These are phyloP conservation scores for Stereocaulon alpinum DNA, from an alignment of 495 filamentous ascomycete species.

Conservation along the genomic window DNA sequence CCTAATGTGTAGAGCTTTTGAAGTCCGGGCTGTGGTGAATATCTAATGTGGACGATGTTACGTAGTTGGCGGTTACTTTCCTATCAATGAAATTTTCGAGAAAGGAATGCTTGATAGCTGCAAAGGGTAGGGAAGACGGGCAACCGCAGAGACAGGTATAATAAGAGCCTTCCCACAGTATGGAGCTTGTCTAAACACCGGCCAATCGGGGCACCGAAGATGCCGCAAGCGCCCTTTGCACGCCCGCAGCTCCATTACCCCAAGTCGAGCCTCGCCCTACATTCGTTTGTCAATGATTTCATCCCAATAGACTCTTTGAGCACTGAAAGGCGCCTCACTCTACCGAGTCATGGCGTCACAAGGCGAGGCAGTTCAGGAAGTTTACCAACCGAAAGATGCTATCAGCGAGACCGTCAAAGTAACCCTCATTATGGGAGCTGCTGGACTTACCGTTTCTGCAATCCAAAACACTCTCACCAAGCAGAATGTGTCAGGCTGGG, in stretches of 20 bases:
- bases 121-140: not conserved
- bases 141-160: not conserved
- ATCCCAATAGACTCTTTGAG: not conserved
- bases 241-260: not conserved
- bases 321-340: conserved; percentile 24
- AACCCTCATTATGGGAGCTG: conserved; percentile 51
- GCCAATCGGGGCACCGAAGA: not conserved
- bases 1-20: not conserved
- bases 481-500: conserved; percentile 64
- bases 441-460: conserved; percentile 62
- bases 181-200: not conserved
- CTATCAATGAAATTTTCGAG: not conserved
- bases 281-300: not conserved
- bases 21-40: not conserved
- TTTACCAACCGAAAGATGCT: conserved; percentile 72
- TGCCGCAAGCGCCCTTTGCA: not conserved
- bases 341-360: conserved; percentile 39
- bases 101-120: not conserved
- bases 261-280: not conserved
- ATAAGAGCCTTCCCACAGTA: conserved; percentile 21
- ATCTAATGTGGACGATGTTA: not conserved
- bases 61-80: no score
- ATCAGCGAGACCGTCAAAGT: conserved; percentile 53
- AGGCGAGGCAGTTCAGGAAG: conserved; percentile 42
- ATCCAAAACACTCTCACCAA: conserved; percentile 76